Evolutionary conservation across 1,284 basidiomycete genomes (phyloP).

Genomic region (Lentinus polychrous): DNA sequence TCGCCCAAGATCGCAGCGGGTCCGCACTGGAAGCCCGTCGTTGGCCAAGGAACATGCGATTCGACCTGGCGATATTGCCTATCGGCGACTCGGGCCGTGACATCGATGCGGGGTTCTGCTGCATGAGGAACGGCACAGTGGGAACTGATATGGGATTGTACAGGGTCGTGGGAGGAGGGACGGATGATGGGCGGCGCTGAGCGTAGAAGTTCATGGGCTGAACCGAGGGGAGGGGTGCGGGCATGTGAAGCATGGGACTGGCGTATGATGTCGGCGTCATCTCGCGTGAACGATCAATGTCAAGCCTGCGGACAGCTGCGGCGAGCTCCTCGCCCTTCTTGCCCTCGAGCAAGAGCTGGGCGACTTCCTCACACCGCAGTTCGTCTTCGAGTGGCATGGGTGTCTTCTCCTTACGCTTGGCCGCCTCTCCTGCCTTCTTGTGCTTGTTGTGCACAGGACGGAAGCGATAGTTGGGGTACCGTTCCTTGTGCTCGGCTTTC

Average conservation of each 20-base stretch:
- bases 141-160: constrained; percentile 35
- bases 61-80: constrained; percentile 34
- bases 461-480: constrained; percentile 68
- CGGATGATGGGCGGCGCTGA: constrained; percentile 57
- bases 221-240: constrained; percentile 5
- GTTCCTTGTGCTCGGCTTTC: constrained; percentile 57
- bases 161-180: constrained; percentile 46
- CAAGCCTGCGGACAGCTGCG: constrained; percentile 51
- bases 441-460: constrained; percentile 60
- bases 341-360: constrained; percentile 54
- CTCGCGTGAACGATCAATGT: constrained; percentile 26
- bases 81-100: constrained; percentile 38
- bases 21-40: constrained; percentile 37
- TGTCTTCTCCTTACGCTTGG: constrained; percentile 20
- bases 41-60: constrained; percentile 30
- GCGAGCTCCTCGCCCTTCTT: constrained; percentile 49
- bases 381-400: constrained; percentile 32
- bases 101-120: constrained; percentile 7
- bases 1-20: constrained; percentile 17
- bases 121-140: constrained; percentile 27
- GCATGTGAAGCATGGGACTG: constrained; percentile 15
- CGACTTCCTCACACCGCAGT: constrained; percentile 36
- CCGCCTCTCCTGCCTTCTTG: constrained; percentile 28
- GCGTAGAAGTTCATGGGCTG: constrained; percentile 20
- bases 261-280: constrained; percentile 13